Evolutionary conservation across 345 rosid species (phyloP).

Genomic region (Eutrema yunnanense): DNA sequence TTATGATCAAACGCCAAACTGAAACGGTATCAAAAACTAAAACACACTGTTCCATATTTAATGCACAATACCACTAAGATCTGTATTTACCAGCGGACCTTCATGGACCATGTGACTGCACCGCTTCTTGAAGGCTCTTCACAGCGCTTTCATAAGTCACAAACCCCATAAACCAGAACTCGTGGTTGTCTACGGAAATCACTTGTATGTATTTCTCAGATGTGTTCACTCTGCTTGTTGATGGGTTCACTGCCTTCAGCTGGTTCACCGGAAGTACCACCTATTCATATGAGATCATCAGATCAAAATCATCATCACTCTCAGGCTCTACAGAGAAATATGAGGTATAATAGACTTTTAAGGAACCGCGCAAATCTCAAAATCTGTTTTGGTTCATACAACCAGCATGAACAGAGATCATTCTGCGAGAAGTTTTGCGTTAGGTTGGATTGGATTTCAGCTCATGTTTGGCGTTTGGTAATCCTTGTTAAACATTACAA

Average conservation of each 20-base stretch:
- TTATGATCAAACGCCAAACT: constrained; percentile 6
- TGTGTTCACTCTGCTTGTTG: constrained; percentile 65
- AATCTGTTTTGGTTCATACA: neutral
- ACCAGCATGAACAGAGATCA: neutral
- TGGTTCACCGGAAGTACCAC: constrained; percentile 66
- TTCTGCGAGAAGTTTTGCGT: neutral
- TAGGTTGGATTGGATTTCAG: neutral
- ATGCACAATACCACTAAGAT: constrained; percentile 13
- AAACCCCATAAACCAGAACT: constrained; percentile 93
- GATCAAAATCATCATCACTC: neutral
- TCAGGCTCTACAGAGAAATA: neutral
- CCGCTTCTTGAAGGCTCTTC: constrained; percentile 56
- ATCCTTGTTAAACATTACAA: neutral
- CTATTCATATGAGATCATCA: constrained; percentile 23
- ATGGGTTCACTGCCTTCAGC: constrained; percentile 71
- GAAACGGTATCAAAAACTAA: neutral
- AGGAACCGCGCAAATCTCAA: neutral
- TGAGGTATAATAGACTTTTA: neutral
- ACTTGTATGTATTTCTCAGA: constrained; percentile 81
- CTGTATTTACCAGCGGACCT: neutral
- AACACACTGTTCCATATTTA: constrained; percentile 4
- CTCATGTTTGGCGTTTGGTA: neutral
- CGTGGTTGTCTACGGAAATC: constrained; percentile 76
- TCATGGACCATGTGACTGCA: constrained; percentile 34
- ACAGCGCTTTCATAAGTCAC: constrained; percentile 74